Evolutionary conservation across 1,139 yeast genomes (phyloP).

Genomic region (Kazachstania sp.): DNA sequence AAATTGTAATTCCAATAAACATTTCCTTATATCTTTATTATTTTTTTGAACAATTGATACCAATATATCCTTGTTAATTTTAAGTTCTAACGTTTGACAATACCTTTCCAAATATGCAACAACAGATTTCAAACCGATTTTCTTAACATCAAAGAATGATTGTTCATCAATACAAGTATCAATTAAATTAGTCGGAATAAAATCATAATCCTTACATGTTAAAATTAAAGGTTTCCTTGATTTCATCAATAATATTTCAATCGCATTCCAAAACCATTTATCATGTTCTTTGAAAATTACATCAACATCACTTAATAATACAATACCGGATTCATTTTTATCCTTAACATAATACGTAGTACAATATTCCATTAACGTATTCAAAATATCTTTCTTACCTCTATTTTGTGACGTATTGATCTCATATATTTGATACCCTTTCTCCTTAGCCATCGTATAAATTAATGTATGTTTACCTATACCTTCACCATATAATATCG

Average conservation of each 20-base stretch:
- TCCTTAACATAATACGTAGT: slow-evolving; percentile 75
- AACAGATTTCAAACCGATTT: slow-evolving; percentile 28
- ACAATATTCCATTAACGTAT: slow-evolving; percentile 65
- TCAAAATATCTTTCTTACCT: slow-evolving; percentile 60
- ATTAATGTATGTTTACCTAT: slow-evolving; percentile 74
- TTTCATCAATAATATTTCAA: slow-evolving; percentile 52
- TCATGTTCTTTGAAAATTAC: slow-evolving; percentile 68
- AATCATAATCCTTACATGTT: slow-evolving; percentile 53
- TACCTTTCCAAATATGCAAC: slow-evolving; percentile 32
- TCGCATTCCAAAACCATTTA: slow-evolving; percentile 68
- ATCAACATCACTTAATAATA: slow-evolving; percentile 82
- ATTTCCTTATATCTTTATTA: slow-evolving; percentile 46
- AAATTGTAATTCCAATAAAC: slow-evolving; percentile 49
- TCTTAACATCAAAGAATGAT: slow-evolving; percentile 32
- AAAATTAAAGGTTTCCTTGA: slow-evolving; percentile 75
- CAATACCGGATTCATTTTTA: slow-evolving; percentile 50
- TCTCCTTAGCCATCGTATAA: slow-evolving; percentile 55
- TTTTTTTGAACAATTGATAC: slow-evolving; percentile 32
- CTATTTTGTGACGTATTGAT: slow-evolving; percentile 67
- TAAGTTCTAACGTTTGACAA: slow-evolving; percentile 33
- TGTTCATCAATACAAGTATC: slow-evolving; percentile 40
- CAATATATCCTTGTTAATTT: slow-evolving; percentile 34
- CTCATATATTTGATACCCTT: slow-evolving; percentile 73
- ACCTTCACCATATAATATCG: slow-evolving; percentile 68
- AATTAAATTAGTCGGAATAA: slow-evolving; percentile 47